Base-by-base conservation (phyloP, 148 eudicot genomes). In the Chenopodium berlandieri region DNA sequence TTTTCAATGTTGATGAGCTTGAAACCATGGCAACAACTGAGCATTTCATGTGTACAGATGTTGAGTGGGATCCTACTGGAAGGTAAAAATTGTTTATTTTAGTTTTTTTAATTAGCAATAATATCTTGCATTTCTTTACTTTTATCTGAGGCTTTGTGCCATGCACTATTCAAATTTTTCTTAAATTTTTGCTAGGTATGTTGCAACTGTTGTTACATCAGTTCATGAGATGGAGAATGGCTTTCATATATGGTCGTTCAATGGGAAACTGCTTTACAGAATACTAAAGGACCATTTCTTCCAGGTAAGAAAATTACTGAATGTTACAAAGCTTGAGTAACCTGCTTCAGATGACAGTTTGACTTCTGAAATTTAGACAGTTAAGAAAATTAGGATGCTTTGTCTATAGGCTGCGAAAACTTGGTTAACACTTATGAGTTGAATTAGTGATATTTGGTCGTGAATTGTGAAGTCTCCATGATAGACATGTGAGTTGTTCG, bases 161-260 rank as follows among this genome's bases (percentile, higher is more conserved):
- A 20, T n/a, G 37, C 7, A 46, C 16, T 69, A 12, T 25, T 22
- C 10, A 14, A n/a, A 13, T 65, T 58, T 80, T 7, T 48, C 7
- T 27, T 22, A 2, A 44, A 7, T n/a, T 65, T 31, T 2, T 22
- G 70, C 10, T 81, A 96, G 99, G 86, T 96, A 96, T 89, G 97
- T 94, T 75, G 97, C 94, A 63, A 92, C 99, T 67, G 83, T 92
- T 13, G 98, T 94, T 31, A 96, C 98, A 22, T 91, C 99, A 7
- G 98, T 96, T 71, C 99, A 96, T 79, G 99, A 94, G 81, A 96
- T 94, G 98, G 99, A 96, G 70, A 96, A 92, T 83, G 99, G 99
- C 27, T 96, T 94, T 88, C 90, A 90, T 79, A 88, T 96, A 25
- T 96, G 98, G 99, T 92, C 99, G 69, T 96, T 94, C 86, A 86